Conservation (phyloP, 768 basidiomycete species). For the Hortiboletus flavorubellus region DNA sequence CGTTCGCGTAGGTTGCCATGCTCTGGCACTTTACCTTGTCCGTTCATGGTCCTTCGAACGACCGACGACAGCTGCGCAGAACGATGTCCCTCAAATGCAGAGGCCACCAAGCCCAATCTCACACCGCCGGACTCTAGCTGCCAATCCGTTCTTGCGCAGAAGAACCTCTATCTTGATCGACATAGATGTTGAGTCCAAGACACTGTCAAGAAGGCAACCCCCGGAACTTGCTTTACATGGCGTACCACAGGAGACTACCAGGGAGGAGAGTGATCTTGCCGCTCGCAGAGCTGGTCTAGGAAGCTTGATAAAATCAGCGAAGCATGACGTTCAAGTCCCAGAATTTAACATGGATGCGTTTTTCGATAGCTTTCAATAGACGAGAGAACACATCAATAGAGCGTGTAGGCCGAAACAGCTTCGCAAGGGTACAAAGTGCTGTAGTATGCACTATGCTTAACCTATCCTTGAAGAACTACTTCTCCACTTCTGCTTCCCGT, state of each 20-base stretch:
- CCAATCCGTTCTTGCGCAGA: conserved; percentile 54
- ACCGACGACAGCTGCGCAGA: conserved; percentile 47
- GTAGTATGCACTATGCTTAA: conserved; percentile 5
- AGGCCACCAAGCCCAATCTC: conserved; percentile 42
- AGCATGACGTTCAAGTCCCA: conserved; percentile 78
- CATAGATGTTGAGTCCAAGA: conserved; percentile 70
- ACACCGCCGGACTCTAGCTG: conserved; percentile 44
- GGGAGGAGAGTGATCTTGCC: conserved; percentile 55
- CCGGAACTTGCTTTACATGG: conserved; percentile 34
- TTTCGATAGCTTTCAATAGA: conserved; percentile 33
- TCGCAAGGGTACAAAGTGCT: conserved; percentile 10
- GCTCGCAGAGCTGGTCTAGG: conserved; percentile 75
- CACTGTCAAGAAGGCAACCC: conserved; percentile 54
- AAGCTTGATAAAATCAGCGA: conserved; percentile 86
- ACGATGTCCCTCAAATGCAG: conserved; percentile 2
- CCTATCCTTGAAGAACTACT: conserved; percentile 25
- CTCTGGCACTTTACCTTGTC: conserved; percentile 86
- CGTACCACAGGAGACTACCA: conserved; percentile 30
- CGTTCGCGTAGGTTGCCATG: conserved; percentile 72
- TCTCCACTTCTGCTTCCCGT: conserved; percentile 68
- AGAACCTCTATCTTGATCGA: conserved; percentile 83
- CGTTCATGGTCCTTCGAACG: conserved; percentile 89
- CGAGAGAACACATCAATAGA: background rate
- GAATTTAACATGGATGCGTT: conserved; percentile 89
- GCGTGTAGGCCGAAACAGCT: conserved; percentile 5